phyloP scores from a whole-genome alignment of 2,329 filamentous ascomycete genomes.

The Colletotrichum tropicicola region DNA sequence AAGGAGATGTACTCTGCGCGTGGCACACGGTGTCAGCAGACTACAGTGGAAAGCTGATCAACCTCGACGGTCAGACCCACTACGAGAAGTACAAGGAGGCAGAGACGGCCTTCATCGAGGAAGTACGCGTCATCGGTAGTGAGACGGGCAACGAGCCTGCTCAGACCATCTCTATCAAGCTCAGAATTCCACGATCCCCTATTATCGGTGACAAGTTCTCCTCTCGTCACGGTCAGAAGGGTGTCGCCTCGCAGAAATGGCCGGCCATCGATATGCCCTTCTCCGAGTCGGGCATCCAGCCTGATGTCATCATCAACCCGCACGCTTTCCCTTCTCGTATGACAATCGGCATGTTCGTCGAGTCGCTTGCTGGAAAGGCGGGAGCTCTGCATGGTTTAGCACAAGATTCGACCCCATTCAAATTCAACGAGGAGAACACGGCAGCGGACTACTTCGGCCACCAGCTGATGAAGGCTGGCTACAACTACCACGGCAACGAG shows the following conservation, averaged over 20 bases:
- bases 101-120: slow-evolving; percentile 89
- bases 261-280: slow-evolving; percentile 95
- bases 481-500: slow-evolving; percentile 98
- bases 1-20: slow-evolving; percentile 87
- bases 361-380: slow-evolving; percentile 94
- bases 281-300: slow-evolving; percentile 94
- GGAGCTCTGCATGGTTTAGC: slow-evolving; percentile 95
- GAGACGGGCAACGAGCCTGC: slow-evolving; percentile 85
- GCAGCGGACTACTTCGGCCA: slow-evolving; percentile 96
- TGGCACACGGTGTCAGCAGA: slow-evolving; percentile 90
- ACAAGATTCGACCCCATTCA: slow-evolving; percentile 95
- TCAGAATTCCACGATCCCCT: slow-evolving; percentile 88
- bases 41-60: slow-evolving; percentile 79
- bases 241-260: slow-evolving; percentile 97
- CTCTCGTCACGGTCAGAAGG: slow-evolving; percentile 97
- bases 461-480: slow-evolving; percentile 93
- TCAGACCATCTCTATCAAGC: slow-evolving; percentile 91
- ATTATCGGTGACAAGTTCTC: slow-evolving; percentile 99
- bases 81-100: slow-evolving; percentile 95
- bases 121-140: slow-evolving; percentile 88
- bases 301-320: slow-evolving; percentile 98
- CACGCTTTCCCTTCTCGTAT: slow-evolving; percentile 99
- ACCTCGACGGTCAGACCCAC: slow-evolving; percentile 85
- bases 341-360: slow-evolving; percentile 99
- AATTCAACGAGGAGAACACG: slow-evolving; percentile 91